A percentile compares a stretch with the other conserved stretches of the same genome.
phyloP scores from a whole-genome alignment of 495 filamentous ascomycete species.

The Staphylotrichum longicolle region DNA sequence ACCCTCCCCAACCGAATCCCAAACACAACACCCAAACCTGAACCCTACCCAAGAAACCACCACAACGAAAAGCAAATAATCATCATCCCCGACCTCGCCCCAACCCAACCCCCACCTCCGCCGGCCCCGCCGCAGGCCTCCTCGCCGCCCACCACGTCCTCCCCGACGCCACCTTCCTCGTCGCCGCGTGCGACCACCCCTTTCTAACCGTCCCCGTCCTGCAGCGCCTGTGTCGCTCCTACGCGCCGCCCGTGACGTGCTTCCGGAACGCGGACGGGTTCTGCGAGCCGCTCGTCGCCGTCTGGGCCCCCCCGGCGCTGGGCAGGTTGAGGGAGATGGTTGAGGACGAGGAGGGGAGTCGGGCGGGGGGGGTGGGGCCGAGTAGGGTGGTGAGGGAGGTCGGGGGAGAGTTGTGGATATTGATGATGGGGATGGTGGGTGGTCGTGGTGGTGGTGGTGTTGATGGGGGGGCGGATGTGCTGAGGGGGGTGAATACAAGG shows the following conservation, averaged over 20 bases:
- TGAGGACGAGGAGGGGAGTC: not conserved
- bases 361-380: conserved; percentile 1
- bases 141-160: not conserved
- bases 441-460: not conserved
- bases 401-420: not conserved
- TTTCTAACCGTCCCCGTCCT: not conserved
- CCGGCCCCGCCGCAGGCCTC: conserved; percentile 1
- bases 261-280: conserved; percentile 4
- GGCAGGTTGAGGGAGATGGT: not conserved
- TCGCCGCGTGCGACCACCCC: not conserved
- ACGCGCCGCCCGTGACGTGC: conserved; percentile 3
- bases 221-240: not conserved
- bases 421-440: not conserved
- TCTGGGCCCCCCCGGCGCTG: not conserved
- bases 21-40: not conserved
- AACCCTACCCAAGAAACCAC: not conserved
- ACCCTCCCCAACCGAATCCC: not conserved
- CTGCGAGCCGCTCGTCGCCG: not conserved
- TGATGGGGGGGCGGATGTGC: not conserved
- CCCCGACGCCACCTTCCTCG: not conserved
- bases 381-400: not conserved
- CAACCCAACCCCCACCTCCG: not conserved
- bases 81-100: not conserved
- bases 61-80: not conserved
- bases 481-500: not conserved